Base-by-base conservation (phyloP, 177 flowering plant species). In the Tripterygium wilfordii region DNA sequence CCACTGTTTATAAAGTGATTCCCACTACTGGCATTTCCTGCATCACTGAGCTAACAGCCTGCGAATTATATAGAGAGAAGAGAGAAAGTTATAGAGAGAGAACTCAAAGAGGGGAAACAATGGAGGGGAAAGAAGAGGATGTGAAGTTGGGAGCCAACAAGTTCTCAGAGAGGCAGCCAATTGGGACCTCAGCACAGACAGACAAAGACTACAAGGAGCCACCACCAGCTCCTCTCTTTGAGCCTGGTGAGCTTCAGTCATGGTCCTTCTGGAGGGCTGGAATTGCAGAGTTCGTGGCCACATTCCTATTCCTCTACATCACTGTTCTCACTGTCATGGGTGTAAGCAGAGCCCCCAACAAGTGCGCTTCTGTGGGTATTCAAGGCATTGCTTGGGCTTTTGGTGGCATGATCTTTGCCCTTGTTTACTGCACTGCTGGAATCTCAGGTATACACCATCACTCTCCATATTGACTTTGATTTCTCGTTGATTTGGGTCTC, bases 231-330 rank as follows among this genome's bases (percentile, higher is more conserved):
- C 95, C 95, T 1, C 46, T 76, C 47, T 79, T 81, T 42, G 96
- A 83, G 58, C 80, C 83, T 1, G 84, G 76, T 1, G 96, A 86
- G 83, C 48, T 83, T 38, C 31, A 55, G 10, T 81, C 88, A 52
- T 86, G 96, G 96, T 83, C 91, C 10, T 86, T 86, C 42, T 85
- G 70, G 72, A 74, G 95, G 50, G 95, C 95, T 30, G 95, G 95
- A 12, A 83, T 85, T 50, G 95, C 90, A 2, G 95, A 85, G 70
- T 85, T 85, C 61, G 45, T 79, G 27, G 89, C 95, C 29, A 86
- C 90, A 25, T 83, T 86, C 70, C 59, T 86, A 27, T 86, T 83
- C 75, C 75, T 83, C 41, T 86, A 86, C 77, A 67, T 86, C 70
- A 75, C 85, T n/a, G 14, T 82, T 40, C 51, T 82, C 56, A 82